These are phyloP conservation scores for Geotrichum bryndzae DNA, from an alignment of 1,139 yeast genomes.

Conservation along the genomic window DNA sequence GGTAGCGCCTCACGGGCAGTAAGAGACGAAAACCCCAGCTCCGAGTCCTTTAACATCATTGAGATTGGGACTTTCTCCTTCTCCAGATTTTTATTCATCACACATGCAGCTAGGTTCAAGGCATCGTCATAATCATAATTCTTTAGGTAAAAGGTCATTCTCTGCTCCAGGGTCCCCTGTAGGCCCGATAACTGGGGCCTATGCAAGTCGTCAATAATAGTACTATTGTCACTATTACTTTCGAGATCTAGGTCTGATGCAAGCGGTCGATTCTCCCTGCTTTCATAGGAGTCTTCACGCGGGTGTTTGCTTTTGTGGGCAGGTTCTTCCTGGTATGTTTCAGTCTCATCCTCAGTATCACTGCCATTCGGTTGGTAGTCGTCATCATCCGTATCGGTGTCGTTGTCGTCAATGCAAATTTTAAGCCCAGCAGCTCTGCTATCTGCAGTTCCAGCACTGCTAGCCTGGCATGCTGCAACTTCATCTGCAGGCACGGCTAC, in stretches of 20 bases:
- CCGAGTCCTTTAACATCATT: not conserved
- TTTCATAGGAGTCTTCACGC: not conserved
- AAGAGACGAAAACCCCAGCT: not conserved
- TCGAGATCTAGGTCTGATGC: not conserved
- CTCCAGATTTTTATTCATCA: not conserved
- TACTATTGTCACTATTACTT: no score
- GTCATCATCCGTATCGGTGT: not conserved
- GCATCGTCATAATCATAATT: not conserved
- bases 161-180: not conserved
- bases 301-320: not conserved
- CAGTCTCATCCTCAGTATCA: not conserved
- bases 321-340: not conserved
- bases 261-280: not conserved
- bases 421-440: not conserved
- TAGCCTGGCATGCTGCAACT: not conserved
- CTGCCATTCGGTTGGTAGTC: not conserved
- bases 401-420: not conserved
- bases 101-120: not conserved
- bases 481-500: not conserved
- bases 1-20: not conserved
- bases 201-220: not conserved
- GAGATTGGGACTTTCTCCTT: not conserved
- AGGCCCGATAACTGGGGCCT: not conserved
- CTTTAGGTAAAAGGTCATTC: not conserved
- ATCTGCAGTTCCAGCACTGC: not conserved